phyloP scores from a whole-genome alignment of 148 eudicot genomes.

The Camellia lanceoleosa region DNA sequence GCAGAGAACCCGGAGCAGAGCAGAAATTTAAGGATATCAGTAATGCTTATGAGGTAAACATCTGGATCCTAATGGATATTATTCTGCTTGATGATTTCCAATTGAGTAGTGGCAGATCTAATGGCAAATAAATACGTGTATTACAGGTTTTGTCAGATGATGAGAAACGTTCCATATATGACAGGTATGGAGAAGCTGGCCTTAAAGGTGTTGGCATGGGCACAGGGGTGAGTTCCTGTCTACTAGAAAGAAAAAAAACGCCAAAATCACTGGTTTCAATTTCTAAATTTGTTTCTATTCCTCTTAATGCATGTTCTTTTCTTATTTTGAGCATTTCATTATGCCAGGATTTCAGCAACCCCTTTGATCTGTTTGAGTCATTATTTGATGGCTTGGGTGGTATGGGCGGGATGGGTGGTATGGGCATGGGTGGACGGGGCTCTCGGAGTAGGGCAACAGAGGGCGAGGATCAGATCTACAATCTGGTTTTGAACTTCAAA shows the following conservation, averaged over 20 bases:
- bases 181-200: constrained; percentile 94
- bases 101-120: neutral
- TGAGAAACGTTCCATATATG: constrained; percentile 94
- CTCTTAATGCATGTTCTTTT: neutral
- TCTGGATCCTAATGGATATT: neutral
- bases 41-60: constrained; percentile 90
- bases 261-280: neutral
- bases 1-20: constrained; percentile 97
- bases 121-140: neutral
- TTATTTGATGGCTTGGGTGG: constrained; percentile 77
- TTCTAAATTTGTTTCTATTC: neutral
- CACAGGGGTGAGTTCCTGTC: constrained; percentile 67
- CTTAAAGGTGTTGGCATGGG: constrained; percentile 91
- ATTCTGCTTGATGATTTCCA: neutral
- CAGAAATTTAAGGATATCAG: constrained; percentile 93
- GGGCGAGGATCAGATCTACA: constrained; percentile 86
- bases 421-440: constrained; percentile 80
- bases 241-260: neutral
- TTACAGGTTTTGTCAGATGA: constrained; percentile 94
- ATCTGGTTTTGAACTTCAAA: constrained; percentile 74
- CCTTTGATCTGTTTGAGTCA: constrained; percentile 91
- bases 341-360: constrained; percentile 89
- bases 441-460: constrained; percentile 67
- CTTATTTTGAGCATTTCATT: constrained; percentile 7
- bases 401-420: constrained; percentile 69